Percentiles rank a stretch among this genome's conserved stretches.
Evolutionary conservation across 495 filamentous ascomycete species (phyloP).

Genomic region (Cercophora samala): DNA sequence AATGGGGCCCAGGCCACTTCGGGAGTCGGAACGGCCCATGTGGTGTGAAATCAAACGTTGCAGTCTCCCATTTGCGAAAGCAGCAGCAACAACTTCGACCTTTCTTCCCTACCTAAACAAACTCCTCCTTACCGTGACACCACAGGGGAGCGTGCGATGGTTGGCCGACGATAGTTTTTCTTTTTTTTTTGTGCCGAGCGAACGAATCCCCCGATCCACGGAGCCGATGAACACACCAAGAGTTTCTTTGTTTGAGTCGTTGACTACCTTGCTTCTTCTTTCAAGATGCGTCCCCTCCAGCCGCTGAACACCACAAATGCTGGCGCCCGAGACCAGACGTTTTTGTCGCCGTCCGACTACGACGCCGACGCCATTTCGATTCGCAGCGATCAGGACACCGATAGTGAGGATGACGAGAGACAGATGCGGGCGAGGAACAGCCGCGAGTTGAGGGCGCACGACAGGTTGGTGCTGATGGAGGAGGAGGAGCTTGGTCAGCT

Average conservation of each 20-base stretch:
- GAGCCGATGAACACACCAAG: background rate
- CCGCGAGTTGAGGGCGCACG: conserved; percentile 65
- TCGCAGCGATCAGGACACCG: conserved; percentile 69
- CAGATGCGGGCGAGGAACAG: conserved; percentile 62
- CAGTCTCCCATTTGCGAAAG: background rate
- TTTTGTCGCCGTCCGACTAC: conserved; percentile 62
- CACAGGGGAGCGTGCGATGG: conserved; percentile 9
- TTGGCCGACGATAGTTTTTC: conserved; percentile 4
- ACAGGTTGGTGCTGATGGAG: conserved; percentile 73
- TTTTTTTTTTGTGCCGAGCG: background rate
- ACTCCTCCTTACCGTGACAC: background rate
- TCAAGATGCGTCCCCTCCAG: conserved; percentile 22
- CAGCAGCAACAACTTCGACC: background rate
- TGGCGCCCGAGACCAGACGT: conserved; percentile 34
- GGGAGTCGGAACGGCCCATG: no score
- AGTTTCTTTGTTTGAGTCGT: background rate
- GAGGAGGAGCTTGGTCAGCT: conserved; percentile 86
- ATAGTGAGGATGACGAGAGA: conserved; percentile 72
- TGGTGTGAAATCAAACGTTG: background rate
- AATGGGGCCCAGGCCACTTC: background rate
- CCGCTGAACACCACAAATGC: conserved; percentile 29
- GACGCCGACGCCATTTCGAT: conserved; percentile 67
- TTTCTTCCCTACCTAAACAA: background rate
- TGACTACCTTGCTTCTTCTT: background rate
- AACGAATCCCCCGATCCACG: background rate